Conservation (phyloP, 1,139 yeast genomes). For the Yamadazyma spencermartinsiae region DNA sequence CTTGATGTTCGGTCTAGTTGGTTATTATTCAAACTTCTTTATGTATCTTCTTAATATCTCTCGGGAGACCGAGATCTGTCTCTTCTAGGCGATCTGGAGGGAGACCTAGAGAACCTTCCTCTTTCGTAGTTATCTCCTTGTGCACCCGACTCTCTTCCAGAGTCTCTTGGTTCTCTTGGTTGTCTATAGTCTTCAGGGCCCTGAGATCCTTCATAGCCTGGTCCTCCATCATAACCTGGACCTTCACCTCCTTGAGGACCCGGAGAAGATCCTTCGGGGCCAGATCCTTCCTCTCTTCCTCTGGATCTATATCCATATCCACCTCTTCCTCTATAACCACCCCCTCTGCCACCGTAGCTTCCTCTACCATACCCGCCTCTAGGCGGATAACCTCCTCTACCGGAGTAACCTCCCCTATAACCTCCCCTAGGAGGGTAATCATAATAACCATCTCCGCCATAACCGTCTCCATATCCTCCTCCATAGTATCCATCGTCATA, state of each 20-base stretch:
- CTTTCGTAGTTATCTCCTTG: conserved; percentile 10
- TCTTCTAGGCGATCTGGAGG: conserved; percentile 43
- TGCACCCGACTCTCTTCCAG: too few relatives aligned
- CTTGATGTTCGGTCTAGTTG: not conserved
- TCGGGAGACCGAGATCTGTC: conserved; percentile 46
- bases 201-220: conserved; percentile 15
- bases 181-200: conserved; percentile 19
- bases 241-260: conserved; percentile 20
- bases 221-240: conserved; percentile 18
- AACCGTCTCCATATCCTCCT: conserved; percentile 23
- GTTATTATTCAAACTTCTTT: not conserved
- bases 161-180: conserved; percentile 7
- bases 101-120: conserved; percentile 35
- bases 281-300: conserved; percentile 21
- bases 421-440: conserved; percentile 14
- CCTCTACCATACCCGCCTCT: conserved; percentile 26
- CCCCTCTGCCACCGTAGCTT: conserved; percentile 22
- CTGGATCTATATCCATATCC: conserved; percentile 18
- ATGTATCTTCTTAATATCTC: conserved; percentile 15
- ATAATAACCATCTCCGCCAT: conserved; percentile 24
- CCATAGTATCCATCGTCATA: conserved; percentile 18
- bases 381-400: conserved; percentile 20
- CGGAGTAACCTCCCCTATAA: conserved; percentile 16
- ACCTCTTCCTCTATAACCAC: conserved; percentile 20
- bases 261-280: conserved; percentile 9